Evolutionary conservation across 768 basidiomycete species (phyloP), one percentile per base, ranked within the genome.

Genomic region (Melanogaster broomeanus): DNA sequence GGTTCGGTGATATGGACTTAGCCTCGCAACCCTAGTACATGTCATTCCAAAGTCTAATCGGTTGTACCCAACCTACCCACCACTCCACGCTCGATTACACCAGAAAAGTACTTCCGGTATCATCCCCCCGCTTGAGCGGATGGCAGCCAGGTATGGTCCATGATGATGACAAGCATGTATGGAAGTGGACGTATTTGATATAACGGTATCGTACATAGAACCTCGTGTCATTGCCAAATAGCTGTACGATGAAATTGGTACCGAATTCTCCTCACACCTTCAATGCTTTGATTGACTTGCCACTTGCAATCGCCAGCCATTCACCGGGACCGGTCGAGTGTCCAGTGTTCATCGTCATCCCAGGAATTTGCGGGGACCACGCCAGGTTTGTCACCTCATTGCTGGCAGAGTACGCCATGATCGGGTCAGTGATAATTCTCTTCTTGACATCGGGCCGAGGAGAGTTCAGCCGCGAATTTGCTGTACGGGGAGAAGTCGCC

Each of bases 351-450:
- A 88, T 84, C 42, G 81, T 78, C 80, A 89, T 81, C 9, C 85
- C 85, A 57, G 82, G 80, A 55, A 93, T 88, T 53, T 82, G 80
- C 19, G 90, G 90, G n/a, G 89, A 91, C 93, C 93, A 95, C 11
- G 88, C 89, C 13, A 94, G 71, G 59, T 87, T 90, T 18, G 88
- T 88, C 60, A 95, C 82, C 72, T 93, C 92, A 50, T 75, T 75
- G 46, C 77, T 77, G 3, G 88, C 86, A 18, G 88, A 85, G 62
- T 93, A 95, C 19, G 90, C 90, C 80, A 94, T 88, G 30, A 87
- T 74, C 15, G 92, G 93, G 47, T 91, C 88, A 16, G 79, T 81
- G 37, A 93, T 67, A 8, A 85, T 70, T 49, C 78, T 82, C 70
- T 86, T 89, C 74, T 87, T 92, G 45, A 82, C 81, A 63, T 90